phyloP scores from a whole-genome alignment of 768 basidiomycete species.

The Leccinum incarnatum region DNA sequence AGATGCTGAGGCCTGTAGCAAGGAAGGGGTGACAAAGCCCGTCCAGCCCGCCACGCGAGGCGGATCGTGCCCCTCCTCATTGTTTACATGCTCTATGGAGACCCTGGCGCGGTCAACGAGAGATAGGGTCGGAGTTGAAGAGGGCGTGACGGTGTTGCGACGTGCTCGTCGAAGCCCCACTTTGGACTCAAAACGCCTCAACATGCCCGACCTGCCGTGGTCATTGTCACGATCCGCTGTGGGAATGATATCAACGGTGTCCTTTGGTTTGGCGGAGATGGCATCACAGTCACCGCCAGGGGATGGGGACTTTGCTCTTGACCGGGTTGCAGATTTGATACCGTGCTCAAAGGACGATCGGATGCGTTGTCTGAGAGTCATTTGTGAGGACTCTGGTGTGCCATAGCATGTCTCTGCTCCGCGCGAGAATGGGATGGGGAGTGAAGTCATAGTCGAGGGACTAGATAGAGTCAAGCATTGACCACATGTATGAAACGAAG shows the following conservation, averaged over 20 bases:
- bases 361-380: slow-evolving; percentile 56
- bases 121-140: slow-evolving; percentile 40
- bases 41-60: slow-evolving; percentile 52
- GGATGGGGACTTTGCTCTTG: slow-evolving; percentile 41
- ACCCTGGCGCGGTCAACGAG: slow-evolving; percentile 22
- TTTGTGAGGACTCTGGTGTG: slow-evolving; percentile 42
- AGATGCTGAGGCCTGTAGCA: slow-evolving; percentile 70
- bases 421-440: slow-evolving; percentile 36
- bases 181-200: slow-evolving; percentile 48
- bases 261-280: slow-evolving; percentile 44
- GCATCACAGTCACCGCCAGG: slow-evolving; percentile 44
- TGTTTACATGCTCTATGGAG: slow-evolving; percentile 31
- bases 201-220: slow-evolving; percentile 45
- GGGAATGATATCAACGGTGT: slow-evolving; percentile 33
- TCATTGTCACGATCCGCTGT: slow-evolving; percentile 34
- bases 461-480: too few species aligned
- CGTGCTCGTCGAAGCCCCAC: slow-evolving; percentile 48
- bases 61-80: slow-evolving; percentile 37
- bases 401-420: slow-evolving; percentile 32
- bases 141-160: slow-evolving; percentile 39
- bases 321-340: slow-evolving; percentile 60
- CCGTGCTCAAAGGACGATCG: slow-evolving; percentile 68
- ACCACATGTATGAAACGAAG: too few species aligned
- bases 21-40: slow-evolving; percentile 61
- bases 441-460: too few species aligned